Evolutionary conservation across 495 filamentous ascomycete genomes (phyloP).

Genomic region (Hyphodiscus hymeniophilus): DNA sequence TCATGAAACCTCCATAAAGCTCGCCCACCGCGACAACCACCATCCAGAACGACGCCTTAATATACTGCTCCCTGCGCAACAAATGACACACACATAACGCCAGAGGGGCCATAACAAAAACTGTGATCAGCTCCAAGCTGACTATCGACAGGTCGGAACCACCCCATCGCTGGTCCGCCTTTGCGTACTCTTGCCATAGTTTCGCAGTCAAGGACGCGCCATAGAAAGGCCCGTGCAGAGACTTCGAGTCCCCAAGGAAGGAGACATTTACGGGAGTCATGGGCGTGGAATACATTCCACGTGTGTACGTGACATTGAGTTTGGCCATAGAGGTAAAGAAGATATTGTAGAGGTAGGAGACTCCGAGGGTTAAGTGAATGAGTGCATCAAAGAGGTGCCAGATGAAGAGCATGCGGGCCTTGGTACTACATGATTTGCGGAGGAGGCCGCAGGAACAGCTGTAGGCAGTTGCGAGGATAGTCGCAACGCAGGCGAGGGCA

Average conservation of each 20-base stretch:
- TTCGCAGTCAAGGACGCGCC: conserved; percentile 28
- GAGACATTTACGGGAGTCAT: conserved; percentile 2
- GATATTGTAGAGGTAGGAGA: conserved; percentile 83
- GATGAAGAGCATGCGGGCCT: conserved; percentile 66
- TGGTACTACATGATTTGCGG: not conserved
- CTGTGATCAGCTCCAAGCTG: conserved; percentile 76
- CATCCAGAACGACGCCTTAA: conserved; percentile 56
- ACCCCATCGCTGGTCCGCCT: conserved; percentile 76
- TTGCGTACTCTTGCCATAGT: conserved; percentile 87
- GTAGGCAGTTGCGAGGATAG: not conserved
- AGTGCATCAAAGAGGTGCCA: conserved; percentile 93
- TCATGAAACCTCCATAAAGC: conserved; percentile 91
- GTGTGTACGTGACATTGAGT: conserved; percentile 1
- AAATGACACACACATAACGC: conserved; percentile 62
- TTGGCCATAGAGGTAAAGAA: conserved; percentile 57
- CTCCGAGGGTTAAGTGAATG: conserved; percentile 82
- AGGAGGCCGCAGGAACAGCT: not conserved
- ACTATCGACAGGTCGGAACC: conserved; percentile 68
- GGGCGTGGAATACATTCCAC: not conserved
- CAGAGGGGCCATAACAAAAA: conserved; percentile 63
- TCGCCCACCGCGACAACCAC: conserved; percentile 73
- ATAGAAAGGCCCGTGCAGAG: conserved; percentile 65
- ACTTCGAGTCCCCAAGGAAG: conserved; percentile 35
- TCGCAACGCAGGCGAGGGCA: not conserved
- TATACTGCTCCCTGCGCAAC: conserved; percentile 42